Percentiles rank a stretch among this genome's conserved stretches.
phyloP scores from a whole-genome alignment of 176 grass and related monocot species.

The Thinopyrum elongatum region DNA sequence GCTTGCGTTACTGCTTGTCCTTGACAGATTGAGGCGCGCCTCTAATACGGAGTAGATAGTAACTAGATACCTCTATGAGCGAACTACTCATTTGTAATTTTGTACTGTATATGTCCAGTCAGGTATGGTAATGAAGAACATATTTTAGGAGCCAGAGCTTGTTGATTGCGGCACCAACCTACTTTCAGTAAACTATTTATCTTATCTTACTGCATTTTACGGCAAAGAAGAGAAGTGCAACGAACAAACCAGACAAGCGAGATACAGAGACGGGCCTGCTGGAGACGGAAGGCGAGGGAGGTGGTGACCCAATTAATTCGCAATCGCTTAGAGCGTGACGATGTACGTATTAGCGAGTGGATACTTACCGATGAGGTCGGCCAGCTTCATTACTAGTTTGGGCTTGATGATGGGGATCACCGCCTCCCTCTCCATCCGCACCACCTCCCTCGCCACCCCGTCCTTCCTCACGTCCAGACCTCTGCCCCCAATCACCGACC shows the following conservation, averaged over 20 bases:
- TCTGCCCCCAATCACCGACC: background rate
- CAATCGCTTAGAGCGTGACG: background rate
- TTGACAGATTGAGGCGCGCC: too few relatives aligned
- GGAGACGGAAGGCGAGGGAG: background rate
- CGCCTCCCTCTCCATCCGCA: conserved; percentile 73
- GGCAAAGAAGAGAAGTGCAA: background rate
- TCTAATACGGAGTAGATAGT: too few relatives aligned
- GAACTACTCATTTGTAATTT: background rate
- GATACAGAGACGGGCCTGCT: background rate
- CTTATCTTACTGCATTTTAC: background rate
- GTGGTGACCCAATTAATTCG: background rate
- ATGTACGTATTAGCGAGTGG: background rate
- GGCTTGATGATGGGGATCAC: conserved; percentile 81
- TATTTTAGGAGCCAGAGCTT: background rate
- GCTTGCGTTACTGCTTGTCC: too few relatives aligned
- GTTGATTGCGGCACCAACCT: background rate
- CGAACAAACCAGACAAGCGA: background rate
- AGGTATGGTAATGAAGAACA: background rate
- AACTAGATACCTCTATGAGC: background rate
- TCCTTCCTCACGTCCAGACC: conserved; percentile 32
- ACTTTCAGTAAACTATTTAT: too few relatives aligned
- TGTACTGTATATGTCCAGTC: background rate
- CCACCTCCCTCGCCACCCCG: conserved; percentile 56
- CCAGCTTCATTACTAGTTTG: conserved; percentile 79
- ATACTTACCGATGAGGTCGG: conserved; percentile 73